A percentile compares a stretch with the other conserved stretches of the same genome.
phyloP scores from a whole-genome alignment of 2,329 filamentous ascomycete genomes.

The Aspergillus fumigatus region DNA sequence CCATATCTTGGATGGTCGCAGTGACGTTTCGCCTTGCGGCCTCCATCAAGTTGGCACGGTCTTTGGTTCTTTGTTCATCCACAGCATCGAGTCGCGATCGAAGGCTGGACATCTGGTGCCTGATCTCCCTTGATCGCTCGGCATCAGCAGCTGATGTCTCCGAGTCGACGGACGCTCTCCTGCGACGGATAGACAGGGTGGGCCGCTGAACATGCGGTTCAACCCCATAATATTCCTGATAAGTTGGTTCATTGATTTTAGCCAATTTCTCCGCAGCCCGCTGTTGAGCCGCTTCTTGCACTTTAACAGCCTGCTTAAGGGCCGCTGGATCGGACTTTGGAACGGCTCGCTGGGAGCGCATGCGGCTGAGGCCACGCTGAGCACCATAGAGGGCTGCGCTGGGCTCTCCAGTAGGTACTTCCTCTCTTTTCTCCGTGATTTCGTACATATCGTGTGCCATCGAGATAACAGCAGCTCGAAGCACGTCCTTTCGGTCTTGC shows the following conservation, averaged over 20 bases:
- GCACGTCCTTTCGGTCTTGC: conserved; percentile 63
- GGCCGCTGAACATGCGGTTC: conserved; percentile 43
- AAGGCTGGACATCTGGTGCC: conserved; percentile 74
- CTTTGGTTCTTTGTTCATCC: conserved; percentile 53
- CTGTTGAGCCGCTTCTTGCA: conserved; percentile 84
- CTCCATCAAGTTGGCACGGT: conserved; percentile 70
- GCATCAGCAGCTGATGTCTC: conserved; percentile 57
- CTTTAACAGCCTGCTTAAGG: conserved; percentile 35
- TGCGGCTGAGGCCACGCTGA: conserved; percentile 32
- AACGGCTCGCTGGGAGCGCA: conserved; percentile 28
- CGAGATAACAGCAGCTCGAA: conserved; percentile 77
- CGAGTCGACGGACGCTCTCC: conserved; percentile 65
- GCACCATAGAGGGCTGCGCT: conserved; percentile 23
- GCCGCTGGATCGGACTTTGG: conserved; percentile 20
- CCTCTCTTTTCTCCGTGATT: conserved; percentile 45
- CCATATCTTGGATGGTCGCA: conserved; percentile 71
- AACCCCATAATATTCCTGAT: conserved; percentile 72
- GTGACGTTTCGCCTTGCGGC: conserved; percentile 84
- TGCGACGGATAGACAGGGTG: conserved; percentile 53
- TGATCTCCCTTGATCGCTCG: conserved; percentile 66
- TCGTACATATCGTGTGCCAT: conserved; percentile 88
- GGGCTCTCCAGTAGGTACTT: conserved; percentile 9
- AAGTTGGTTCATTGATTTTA: conserved; percentile 70
- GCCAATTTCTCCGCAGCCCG: conserved; percentile 78
- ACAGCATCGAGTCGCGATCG: conserved; percentile 56